These are phyloP conservation scores for Phaffomyces thermotolerans DNA, from an alignment of 805 yeast species.

Conservation along the genomic window DNA sequence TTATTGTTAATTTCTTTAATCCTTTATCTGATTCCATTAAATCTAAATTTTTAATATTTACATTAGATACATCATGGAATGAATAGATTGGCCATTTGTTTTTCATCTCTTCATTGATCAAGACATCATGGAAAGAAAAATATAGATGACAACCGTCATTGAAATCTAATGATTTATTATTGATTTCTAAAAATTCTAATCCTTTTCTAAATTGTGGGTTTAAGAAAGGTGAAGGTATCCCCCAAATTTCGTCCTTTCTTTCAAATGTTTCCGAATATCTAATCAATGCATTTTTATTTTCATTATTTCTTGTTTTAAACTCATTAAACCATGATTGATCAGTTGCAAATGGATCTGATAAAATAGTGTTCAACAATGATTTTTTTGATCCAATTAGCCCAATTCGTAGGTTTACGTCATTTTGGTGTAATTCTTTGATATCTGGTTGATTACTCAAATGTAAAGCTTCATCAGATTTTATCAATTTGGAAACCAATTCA, in stretches of 20 bases:
- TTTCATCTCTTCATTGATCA: slow-evolving; percentile 4
- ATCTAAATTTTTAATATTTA: not conserved
- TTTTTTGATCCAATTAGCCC: slow-evolving; percentile 23
- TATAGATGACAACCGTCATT: slow-evolving; percentile 27
- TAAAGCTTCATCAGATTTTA: not conserved
- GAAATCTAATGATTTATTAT: not conserved
- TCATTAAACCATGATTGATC: slow-evolving; percentile 26
- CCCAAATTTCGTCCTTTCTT: slow-evolving; percentile 12
- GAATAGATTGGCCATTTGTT: slow-evolving; percentile 17
- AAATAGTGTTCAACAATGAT: slow-evolving; percentile 22
- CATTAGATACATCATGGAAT: slow-evolving; percentile 9
- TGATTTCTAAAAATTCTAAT: slow-evolving; percentile 24
- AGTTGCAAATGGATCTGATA: slow-evolving; percentile 27
- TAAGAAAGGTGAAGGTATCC: slow-evolving; percentile 25
- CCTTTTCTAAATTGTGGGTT: not conserved
- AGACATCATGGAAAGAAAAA: slow-evolving; percentile 15
- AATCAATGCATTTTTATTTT: slow-evolving; percentile 8
- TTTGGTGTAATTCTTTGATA: not conserved
- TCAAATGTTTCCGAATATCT: slow-evolving; percentile 20
- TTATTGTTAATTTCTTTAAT: slow-evolving; percentile 6
- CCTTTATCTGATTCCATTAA: slow-evolving; percentile 3
- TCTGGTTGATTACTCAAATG: too few relatives aligned
- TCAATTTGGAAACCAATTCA: slow-evolving; percentile 12
- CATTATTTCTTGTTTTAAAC: slow-evolving; percentile 7
- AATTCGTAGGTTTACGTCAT: slow-evolving; percentile 14